These are phyloP conservation scores for Ascodesmis nigricans DNA, from an alignment of 495 filamentous ascomycete species.

Conservation along the genomic window DNA sequence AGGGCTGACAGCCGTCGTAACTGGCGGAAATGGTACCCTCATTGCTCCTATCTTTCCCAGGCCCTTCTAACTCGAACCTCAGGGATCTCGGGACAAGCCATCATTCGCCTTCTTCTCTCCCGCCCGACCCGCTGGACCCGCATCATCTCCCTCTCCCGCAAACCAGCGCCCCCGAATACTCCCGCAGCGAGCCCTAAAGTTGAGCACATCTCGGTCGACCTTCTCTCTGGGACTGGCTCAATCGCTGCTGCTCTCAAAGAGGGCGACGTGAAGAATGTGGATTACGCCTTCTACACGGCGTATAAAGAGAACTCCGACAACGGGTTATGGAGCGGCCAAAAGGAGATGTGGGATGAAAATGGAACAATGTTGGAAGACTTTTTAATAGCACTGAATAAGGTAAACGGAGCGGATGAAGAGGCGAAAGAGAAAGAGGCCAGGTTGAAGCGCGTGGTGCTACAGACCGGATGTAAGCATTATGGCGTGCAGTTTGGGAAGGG, in stretches of 20 bases:
- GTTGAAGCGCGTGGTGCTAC: conserved; percentile 28
- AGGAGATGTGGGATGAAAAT: conserved; percentile 27
- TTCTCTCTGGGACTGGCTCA: conserved; percentile 25
- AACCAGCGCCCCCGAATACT: conserved; percentile 22
- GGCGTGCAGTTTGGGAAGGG: conserved; percentile 27
- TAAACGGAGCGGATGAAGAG: too few relatives aligned
- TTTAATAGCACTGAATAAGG: neutral
- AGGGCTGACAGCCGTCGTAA: conserved; percentile 30
- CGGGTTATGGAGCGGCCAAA: conserved; percentile 4
- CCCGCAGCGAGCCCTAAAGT: conserved; percentile 18
- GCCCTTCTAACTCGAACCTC: neutral
- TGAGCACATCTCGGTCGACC: conserved; percentile 29
- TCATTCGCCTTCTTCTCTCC: conserved; percentile 27
- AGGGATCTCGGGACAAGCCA: conserved; percentile 27
- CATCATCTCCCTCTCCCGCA: conserved; percentile 30
- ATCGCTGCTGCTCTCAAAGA: conserved; percentile 24
- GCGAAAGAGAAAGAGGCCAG: too few relatives aligned
- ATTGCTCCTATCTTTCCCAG: neutral
- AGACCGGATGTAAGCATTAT: conserved; percentile 32
- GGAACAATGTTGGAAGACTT: conserved; percentile 12
- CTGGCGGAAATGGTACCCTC: conserved; percentile 28
- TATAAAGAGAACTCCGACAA: conserved; percentile 27
- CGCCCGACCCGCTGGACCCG: conserved; percentile 30
- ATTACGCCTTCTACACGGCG: conserved; percentile 34
- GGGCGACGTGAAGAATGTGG: conserved; percentile 20